Conservation (phyloP, 2,329 filamentous ascomycete genomes). For the Plenodomus tracheiphilus region DNA sequence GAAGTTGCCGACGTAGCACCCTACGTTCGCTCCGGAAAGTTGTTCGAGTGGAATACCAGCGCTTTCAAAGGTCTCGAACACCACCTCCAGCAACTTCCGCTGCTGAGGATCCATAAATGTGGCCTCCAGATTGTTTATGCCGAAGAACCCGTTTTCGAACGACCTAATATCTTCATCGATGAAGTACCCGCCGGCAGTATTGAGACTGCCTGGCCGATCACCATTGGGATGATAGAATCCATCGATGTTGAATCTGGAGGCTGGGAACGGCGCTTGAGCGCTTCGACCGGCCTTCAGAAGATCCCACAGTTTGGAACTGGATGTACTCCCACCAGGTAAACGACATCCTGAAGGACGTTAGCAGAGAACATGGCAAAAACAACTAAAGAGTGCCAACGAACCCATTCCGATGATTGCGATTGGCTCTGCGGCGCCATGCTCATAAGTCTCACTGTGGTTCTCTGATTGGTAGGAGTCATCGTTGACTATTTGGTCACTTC, state of each 20-base stretch:
- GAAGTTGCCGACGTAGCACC: conserved; percentile 35
- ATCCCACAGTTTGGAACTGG: conserved; percentile 34
- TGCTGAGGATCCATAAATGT: conserved; percentile 29
- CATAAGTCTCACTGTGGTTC: no score
- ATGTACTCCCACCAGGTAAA: conserved; percentile 17
- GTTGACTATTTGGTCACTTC: no score
- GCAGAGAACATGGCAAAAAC: no score
- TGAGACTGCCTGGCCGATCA: no score
- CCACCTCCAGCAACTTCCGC: conserved; percentile 28
- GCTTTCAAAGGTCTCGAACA: conserved; percentile 43
- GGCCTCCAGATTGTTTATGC: conserved; percentile 11
- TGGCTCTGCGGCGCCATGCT: no score
- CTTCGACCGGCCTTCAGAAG: conserved; percentile 16
- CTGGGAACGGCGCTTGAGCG: conserved; percentile 2
- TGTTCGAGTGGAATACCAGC: conserved; percentile 17
- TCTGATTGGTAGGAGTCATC: no score
- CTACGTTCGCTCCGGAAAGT: conserved; percentile 33
- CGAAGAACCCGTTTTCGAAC: conserved; percentile 20
- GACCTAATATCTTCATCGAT: conserved; percentile 7
- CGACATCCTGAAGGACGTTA: no score
- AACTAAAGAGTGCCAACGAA: no score
- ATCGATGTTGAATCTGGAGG: conserved; percentile 8
- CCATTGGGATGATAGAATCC: conserved; percentile 21
- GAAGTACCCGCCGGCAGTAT: no score
- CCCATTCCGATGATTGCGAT: no score